Evolutionary conservation across 306 rosid genomes (phyloP).

Genomic region (Glycine latifolia): DNA sequence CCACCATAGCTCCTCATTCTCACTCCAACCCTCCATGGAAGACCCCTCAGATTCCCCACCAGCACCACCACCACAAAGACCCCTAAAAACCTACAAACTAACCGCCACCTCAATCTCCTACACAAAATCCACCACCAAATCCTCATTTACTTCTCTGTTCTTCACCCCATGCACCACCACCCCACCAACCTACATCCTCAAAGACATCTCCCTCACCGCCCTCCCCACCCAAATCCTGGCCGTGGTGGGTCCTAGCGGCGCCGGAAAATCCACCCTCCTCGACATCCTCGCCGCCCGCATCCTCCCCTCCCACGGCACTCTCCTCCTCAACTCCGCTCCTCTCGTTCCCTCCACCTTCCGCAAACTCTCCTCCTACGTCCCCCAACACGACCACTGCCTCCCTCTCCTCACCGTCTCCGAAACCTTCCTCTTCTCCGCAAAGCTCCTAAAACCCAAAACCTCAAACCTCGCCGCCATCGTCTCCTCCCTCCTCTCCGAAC

Average conservation of each 20-base stretch:
- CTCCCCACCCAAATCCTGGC: slow-evolving; percentile 81
- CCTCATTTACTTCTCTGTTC: slow-evolving; percentile 27
- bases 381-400: slow-evolving; percentile 87
- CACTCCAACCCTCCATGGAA: slow-evolving; percentile 52
- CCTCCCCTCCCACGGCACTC: slow-evolving; percentile 66
- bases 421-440: slow-evolving; percentile 79
- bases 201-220: slow-evolving; percentile 74
- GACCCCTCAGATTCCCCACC: slow-evolving; percentile 32
- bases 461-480: slow-evolving; percentile 53
- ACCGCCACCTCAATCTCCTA: slow-evolving; percentile 80
- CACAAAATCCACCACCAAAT: slow-evolving; percentile 57
- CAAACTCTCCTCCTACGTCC: slow-evolving; percentile 90
- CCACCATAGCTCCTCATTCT: background rate
- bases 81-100: slow-evolving; percentile 64
- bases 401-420: slow-evolving; percentile 84
- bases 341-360: slow-evolving; percentile 74
- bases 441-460: slow-evolving; percentile 67
- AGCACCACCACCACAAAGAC: slow-evolving; percentile 40
- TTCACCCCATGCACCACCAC: slow-evolving; percentile 64
- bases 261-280: slow-evolving; percentile 92
- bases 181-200: slow-evolving; percentile 64
- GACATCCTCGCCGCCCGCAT: slow-evolving; percentile 88
- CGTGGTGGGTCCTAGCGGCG: slow-evolving; percentile 92
- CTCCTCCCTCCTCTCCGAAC: slow-evolving; percentile 67
- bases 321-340: slow-evolving; percentile 78